Base-by-base conservation (phyloP, 2,329 filamentous ascomycete genomes). In the Claviceps sp. region DNA sequence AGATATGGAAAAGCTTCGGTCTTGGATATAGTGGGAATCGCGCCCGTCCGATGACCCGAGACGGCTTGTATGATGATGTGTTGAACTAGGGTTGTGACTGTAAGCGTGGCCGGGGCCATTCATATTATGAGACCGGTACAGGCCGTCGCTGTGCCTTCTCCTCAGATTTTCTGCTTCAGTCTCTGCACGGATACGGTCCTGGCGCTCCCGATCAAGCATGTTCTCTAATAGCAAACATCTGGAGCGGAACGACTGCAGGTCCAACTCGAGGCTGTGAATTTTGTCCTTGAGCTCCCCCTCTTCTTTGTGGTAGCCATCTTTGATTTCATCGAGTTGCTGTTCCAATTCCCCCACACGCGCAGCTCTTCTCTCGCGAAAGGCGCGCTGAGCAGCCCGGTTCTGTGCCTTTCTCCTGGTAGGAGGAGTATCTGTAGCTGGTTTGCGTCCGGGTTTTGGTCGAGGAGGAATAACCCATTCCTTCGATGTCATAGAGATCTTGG, bases 351-450 rank as follows among this genome's bases (percentile, higher is more conserved):
- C 84, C 6, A 96, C 87, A 41, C 88, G 85, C 24, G 88, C 87
- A 2, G 88, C 88, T 56, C 91, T 81, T 53, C 91, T 78, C 69
- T 95, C 89, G 37, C 91, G 79, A 68, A 97, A 97, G 1, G 86
- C 88, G 54, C 91, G 77, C 70, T 97, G 91, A 3, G 91, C 91
- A 47, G 88, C 86, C 55, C 93, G 80, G 67, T 97, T 97, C 71
- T 97, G 93, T 1, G 88, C 86, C 73, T 96, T 94, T 58, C 93
- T 82, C 72, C 95, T 95, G 44, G 89, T 95, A 1, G 87, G 86
- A 14, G 90, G 89, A 50, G 90, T 94, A 64, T 96, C 90, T 38
- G 88, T 94, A 47, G 88, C 88, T 3, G 91, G 90, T 75, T 97
- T 97, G 60, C 91, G 82, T 48, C 91, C 91, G 22, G 93, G 91